These are phyloP conservation scores for Lactarius akahatsu DNA, from an alignment of 768 basidiomycete genomes.

Conservation along the genomic window DNA sequence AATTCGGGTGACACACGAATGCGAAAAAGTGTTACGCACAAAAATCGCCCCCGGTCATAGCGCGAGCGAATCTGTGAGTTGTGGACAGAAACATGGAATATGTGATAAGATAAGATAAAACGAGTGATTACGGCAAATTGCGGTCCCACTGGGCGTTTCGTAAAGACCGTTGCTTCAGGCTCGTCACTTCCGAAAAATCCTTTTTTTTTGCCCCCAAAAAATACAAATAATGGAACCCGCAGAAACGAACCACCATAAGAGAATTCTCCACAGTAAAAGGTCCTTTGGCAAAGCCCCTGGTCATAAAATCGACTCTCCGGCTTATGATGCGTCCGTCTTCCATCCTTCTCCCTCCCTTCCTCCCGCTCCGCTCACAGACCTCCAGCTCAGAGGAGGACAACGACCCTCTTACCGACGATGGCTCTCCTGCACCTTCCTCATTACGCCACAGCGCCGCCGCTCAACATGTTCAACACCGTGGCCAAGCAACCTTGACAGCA, in stretches of 20 bases:
- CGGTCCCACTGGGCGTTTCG: background rate
- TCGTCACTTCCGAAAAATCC: background rate
- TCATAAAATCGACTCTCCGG: constrained; percentile 62
- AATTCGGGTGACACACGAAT: background rate
- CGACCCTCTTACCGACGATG: constrained; percentile 80
- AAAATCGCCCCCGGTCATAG: background rate
- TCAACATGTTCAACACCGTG: constrained; percentile 35
- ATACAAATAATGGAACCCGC: constrained; percentile 20
- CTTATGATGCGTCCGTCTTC: constrained; percentile 61
- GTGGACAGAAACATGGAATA: background rate
- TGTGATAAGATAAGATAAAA: constrained; percentile 16
- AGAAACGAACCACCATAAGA: constrained; percentile 28
- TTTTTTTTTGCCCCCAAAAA: background rate
- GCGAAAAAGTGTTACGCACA: background rate
- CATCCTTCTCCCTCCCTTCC: constrained; percentile 25
- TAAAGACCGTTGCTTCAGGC: background rate
- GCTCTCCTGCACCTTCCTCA: constrained; percentile 46
- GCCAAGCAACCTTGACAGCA: constrained; percentile 13
- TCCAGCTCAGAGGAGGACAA: constrained; percentile 84
- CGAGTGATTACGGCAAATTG: constrained; percentile 20
- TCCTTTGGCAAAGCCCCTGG: constrained; percentile 67
- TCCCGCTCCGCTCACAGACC: constrained; percentile 31
- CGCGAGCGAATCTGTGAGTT: background rate
- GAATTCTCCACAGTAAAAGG: constrained; percentile 47
- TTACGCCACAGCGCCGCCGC: constrained; percentile 29